phyloP scores from a whole-genome alignment of 148 eudicot genomes.

The Cornus kousa region DNA sequence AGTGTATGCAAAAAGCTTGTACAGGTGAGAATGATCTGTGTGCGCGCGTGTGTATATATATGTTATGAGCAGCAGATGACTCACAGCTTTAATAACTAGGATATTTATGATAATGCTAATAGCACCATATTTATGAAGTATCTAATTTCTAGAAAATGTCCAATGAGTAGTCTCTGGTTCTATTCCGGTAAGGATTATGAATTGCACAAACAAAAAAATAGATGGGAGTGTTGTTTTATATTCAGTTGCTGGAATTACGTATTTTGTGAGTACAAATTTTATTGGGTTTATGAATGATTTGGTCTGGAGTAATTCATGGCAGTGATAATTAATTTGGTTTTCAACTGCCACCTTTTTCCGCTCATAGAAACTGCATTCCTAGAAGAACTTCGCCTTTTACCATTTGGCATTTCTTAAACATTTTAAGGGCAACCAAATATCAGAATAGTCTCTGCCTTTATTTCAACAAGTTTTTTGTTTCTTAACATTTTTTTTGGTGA shows the following conservation, averaged over 20 bases:
- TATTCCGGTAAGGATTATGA: not conserved
- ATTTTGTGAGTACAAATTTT: no score
- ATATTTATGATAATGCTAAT: not conserved
- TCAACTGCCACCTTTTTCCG: not conserved
- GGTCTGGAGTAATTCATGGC: not conserved
- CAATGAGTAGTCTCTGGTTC: not conserved
- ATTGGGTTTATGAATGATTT: no score
- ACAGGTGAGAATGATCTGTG: conserved; percentile 40
- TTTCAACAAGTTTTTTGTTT: not conserved
- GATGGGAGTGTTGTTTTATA: not conserved
- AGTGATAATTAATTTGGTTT: not conserved
- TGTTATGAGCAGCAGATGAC: not conserved
- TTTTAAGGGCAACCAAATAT: not conserved
- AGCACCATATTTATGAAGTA: not conserved
- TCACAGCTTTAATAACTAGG: not conserved
- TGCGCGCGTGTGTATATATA: not conserved
- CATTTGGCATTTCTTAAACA: not conserved
- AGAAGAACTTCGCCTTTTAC: not conserved
- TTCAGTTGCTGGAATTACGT: no score
- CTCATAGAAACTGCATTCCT: not conserved
- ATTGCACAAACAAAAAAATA: not conserved
- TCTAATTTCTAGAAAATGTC: no score
- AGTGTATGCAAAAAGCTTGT: conserved; percentile 59
- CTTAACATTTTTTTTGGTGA: not conserved
- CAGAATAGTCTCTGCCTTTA: not conserved